These are phyloP conservation scores for Sporothrix dimorphospora DNA, from an alignment of 2,329 filamentous ascomycete genomes.

Conservation along the genomic window DNA sequence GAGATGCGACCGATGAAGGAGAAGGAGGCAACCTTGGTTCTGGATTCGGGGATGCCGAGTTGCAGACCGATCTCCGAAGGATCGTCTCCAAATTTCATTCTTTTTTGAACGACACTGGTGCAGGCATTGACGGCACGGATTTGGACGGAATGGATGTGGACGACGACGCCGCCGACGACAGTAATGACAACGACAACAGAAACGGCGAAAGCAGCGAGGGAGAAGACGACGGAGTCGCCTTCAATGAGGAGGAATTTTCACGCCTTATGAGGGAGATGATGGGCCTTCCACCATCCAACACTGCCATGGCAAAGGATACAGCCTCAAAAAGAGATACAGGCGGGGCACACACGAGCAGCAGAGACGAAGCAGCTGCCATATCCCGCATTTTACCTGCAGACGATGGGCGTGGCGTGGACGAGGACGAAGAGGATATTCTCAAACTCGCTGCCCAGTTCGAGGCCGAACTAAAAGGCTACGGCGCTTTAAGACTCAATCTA, in stretches of 20 bases:
- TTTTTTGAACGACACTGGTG: conserved; percentile 84
- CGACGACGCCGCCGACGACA: conserved; percentile 55
- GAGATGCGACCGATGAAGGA: background rate
- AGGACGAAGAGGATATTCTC: conserved; percentile 57
- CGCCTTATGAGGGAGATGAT: conserved; percentile 93
- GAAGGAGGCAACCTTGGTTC: background rate
- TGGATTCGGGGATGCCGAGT: conserved; percentile 66
- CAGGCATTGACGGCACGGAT: conserved; percentile 78
- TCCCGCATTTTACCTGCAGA: conserved; percentile 26
- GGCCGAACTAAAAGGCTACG: conserved; percentile 69
- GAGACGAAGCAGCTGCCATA: background rate
- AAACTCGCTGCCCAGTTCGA: conserved; percentile 72
- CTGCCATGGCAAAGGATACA: background rate
- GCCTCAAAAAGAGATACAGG: background rate
- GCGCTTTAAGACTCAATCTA: conserved; percentile 62
- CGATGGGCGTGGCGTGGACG: conserved; percentile 36
- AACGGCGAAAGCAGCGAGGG: conserved; percentile 57
- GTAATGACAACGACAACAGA: conserved; percentile 57
- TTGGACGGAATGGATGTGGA: conserved; percentile 72
- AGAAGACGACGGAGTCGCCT: conserved; percentile 75
- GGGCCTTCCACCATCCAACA: conserved; percentile 56
- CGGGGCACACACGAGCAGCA: background rate
- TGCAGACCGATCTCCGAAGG: conserved; percentile 78
- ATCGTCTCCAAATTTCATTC: conserved; percentile 94
- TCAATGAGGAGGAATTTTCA: conserved; percentile 83